Conservation (phyloP, 495 filamentous ascomycete genomes). For the Penicillium manginii region DNA sequence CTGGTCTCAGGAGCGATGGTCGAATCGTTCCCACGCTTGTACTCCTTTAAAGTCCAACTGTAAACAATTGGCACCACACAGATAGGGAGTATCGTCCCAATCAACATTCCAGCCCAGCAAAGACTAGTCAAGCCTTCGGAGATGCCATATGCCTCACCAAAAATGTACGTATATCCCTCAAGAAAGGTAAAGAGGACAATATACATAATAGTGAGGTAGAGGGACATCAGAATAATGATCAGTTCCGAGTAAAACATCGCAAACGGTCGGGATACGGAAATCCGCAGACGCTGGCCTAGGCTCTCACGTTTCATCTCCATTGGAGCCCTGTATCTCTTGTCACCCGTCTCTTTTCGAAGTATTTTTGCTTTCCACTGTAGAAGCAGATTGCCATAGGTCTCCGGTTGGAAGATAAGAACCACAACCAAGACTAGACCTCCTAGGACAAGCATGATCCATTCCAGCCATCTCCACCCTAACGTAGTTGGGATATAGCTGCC, state of each 20-base stretch:
- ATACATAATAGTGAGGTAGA: slow-evolving; percentile 63
- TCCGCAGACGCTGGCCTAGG: slow-evolving; percentile 27
- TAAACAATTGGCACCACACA: slow-evolving; percentile 54
- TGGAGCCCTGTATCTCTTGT: slow-evolving; percentile 40
- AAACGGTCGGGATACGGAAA: slow-evolving; percentile 44
- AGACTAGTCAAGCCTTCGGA: slow-evolving; percentile 52
- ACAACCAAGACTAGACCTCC: slow-evolving; percentile 39
- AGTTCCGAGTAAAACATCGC: slow-evolving; percentile 37
- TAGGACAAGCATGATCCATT: slow-evolving; percentile 51
- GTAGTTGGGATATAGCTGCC: slow-evolving; percentile 25
- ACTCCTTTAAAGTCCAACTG: slow-evolving; percentile 11
- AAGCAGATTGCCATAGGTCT: slow-evolving; percentile 50
- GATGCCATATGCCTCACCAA: slow-evolving; percentile 55
- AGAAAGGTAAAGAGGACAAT: slow-evolving; percentile 66
- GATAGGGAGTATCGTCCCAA: slow-evolving; percentile 51
- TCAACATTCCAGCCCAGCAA: slow-evolving; percentile 56
- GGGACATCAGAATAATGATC: slow-evolving; percentile 50
- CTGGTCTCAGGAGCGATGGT: slow-evolving; percentile 54
- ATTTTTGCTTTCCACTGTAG: slow-evolving; percentile 49
- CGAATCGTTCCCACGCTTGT: background rate
- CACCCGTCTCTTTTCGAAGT: slow-evolving; percentile 44
- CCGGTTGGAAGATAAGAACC: slow-evolving; percentile 44
- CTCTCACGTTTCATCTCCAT: slow-evolving; percentile 39
- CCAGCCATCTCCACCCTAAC: slow-evolving; percentile 50
- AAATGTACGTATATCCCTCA: slow-evolving; percentile 63